These are phyloP conservation scores for Aristolochia fimbriata DNA, from an alignment of 164 flowering plant genomes.

Conservation along the genomic window DNA sequence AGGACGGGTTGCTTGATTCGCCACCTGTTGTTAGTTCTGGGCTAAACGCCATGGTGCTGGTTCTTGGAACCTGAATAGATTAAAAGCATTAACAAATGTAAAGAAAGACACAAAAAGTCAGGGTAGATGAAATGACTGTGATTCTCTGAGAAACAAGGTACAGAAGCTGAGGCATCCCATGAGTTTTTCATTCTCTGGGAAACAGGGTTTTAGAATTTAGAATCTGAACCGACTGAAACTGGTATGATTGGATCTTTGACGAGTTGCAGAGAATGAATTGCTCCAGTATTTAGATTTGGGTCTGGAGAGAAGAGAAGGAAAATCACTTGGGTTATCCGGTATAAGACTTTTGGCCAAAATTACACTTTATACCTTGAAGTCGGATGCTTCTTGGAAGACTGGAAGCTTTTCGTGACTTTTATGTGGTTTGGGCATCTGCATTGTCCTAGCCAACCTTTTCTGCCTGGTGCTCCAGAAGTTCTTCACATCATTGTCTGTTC, in stretches of 20 bases:
- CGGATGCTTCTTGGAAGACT: constrained; percentile 12
- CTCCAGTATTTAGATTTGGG: no score
- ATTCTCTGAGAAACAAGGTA: neutral
- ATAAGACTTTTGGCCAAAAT: neutral
- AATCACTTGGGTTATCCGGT: no score
- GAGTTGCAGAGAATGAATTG: no score
- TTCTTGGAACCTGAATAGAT: constrained; percentile 21
- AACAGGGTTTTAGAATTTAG: no score
- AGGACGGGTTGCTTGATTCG: constrained; percentile 18
- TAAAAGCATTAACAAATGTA: no score
- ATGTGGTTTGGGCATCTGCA: constrained; percentile 33
- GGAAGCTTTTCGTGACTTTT: constrained; percentile 5
- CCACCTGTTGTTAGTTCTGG: constrained; percentile 21
- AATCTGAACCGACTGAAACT: no score
- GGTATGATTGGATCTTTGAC: no score
- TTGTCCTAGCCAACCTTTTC: constrained; percentile 75
- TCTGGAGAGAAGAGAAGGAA: no score
- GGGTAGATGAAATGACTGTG: neutral
- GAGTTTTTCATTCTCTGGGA: no score
- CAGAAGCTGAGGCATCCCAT: neutral
- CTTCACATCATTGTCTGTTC: constrained; percentile 96
- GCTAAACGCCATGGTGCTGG: constrained; percentile 20
- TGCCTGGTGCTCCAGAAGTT: constrained; percentile 95
- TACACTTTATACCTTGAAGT: constrained; percentile 23
- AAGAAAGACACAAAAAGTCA: no score